phyloP scores from a whole-genome alignment of 2,329 filamentous ascomycete species.

The Penicillium sp. region DNA sequence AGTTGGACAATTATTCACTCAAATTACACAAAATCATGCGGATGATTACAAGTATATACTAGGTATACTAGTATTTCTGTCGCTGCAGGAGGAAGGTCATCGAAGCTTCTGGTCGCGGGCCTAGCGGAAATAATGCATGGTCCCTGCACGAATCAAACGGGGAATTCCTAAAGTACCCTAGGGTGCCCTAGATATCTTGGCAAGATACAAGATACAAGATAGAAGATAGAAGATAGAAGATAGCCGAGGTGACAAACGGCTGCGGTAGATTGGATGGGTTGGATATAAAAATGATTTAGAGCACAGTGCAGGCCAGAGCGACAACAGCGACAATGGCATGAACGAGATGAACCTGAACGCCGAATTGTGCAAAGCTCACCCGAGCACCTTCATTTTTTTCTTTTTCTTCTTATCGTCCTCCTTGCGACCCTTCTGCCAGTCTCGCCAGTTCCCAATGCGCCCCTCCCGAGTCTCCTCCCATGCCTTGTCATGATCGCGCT shows the following conservation, averaged over 20 bases:
- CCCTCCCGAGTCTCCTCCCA: slow-evolving; percentile 94
- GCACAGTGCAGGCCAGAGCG: not conserved
- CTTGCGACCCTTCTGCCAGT: slow-evolving; percentile 75
- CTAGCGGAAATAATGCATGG: slow-evolving; percentile 3
- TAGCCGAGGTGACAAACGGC: too few species aligned
- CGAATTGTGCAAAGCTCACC: slow-evolving; percentile 31
- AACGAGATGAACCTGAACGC: not conserved
- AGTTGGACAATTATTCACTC: too few species aligned
- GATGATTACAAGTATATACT: not conserved
- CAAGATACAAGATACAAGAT: too few species aligned
- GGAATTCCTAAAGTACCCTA: too few species aligned
- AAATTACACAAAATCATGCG: too few species aligned
- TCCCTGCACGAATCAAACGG: not conserved
- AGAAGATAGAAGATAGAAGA: too few species aligned
- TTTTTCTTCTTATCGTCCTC: slow-evolving; percentile 60
- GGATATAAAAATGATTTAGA: not conserved
- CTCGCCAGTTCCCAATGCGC: slow-evolving; percentile 90
- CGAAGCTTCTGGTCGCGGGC: not conserved
- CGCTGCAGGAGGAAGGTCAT: not conserved
- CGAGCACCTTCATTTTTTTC: slow-evolving; percentile 62
- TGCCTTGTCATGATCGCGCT: slow-evolving; percentile 88
- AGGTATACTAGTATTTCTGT: not conserved
- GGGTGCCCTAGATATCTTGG: too few species aligned
- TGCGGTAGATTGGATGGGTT: not conserved
- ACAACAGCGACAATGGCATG: too few species aligned